A percentile compares a stretch with the other conserved stretches of the same genome.
These are phyloP conservation scores for Avena eriantha DNA, from an alignment of 176 grass and related monocot species.

Conservation along the genomic window DNA sequence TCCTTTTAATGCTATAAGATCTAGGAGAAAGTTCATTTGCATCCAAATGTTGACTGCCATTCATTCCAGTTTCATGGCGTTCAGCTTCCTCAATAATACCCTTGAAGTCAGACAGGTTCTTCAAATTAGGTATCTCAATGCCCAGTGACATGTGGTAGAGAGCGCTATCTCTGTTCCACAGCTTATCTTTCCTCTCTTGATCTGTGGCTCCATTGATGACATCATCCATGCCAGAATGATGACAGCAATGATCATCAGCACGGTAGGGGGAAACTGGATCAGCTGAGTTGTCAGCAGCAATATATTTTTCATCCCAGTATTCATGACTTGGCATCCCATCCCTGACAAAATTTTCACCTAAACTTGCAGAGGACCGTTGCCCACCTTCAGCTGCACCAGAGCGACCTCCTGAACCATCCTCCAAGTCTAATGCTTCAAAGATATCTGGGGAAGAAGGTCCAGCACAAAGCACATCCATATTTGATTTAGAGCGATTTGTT, in stretches of 20 bases:
- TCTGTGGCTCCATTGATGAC: conserved; percentile 39
- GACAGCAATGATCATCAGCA: conserved; percentile 25
- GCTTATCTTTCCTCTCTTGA: conserved; percentile 48
- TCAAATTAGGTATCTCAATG: conserved; percentile 34
- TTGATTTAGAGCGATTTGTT: conserved; percentile 40
- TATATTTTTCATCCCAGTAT: conserved; percentile 50
- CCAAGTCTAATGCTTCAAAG: conserved; percentile 31
- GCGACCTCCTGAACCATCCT: conserved; percentile 39
- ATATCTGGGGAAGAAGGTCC: conserved; percentile 43
- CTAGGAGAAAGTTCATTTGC: conserved; percentile 53
- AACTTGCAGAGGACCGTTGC: conserved; percentile 43
- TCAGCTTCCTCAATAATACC: conserved; percentile 44
- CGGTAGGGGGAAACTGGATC: conserved; percentile 36
- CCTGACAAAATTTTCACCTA: conserved; percentile 41
- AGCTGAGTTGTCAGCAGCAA: conserved; percentile 36
- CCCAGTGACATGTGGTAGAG: conserved; percentile 14
- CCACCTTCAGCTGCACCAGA: conserved; percentile 51
- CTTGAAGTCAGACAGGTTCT: conserved; percentile 26
- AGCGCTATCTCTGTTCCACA: conserved; percentile 35
- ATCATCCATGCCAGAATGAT: conserved; percentile 28
- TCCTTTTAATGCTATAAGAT: conserved; percentile 72
- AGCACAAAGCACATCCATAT: conserved; percentile 38
- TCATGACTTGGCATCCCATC: conserved; percentile 51
- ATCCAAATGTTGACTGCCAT: conserved; percentile 30
- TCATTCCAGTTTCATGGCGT: conserved; percentile 17